Evolutionary conservation across 176 grass and related monocot genomes (phyloP).

Genomic region (Thinopyrum elongatum): DNA sequence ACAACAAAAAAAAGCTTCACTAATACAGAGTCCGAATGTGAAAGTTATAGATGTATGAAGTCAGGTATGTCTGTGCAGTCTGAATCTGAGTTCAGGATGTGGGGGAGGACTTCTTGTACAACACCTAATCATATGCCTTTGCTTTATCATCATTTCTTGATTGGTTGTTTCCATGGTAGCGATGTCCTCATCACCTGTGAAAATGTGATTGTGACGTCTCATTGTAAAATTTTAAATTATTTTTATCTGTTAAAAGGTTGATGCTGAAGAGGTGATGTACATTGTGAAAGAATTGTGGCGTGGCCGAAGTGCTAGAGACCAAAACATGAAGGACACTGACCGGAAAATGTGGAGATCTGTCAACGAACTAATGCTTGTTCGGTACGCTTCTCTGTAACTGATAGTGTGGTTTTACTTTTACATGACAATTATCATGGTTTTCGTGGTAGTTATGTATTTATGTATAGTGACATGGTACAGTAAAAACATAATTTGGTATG

Average conservation of each 20-base stretch:
- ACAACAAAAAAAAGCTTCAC: too few relatives aligned
- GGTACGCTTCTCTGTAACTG: slow-evolving; percentile 42
- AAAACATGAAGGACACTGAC: slow-evolving; percentile 71
- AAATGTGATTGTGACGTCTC: not conserved
- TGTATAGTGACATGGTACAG: not conserved
- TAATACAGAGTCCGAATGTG: too few relatives aligned
- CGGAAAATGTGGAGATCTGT: slow-evolving; percentile 96
- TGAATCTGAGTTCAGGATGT: too few relatives aligned
- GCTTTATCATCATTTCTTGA: too few relatives aligned
- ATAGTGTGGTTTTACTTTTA: not conserved
- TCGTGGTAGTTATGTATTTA: not conserved
- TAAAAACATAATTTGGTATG: not conserved
- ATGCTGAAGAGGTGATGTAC: slow-evolving; percentile 91
- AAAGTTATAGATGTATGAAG: too few relatives aligned
- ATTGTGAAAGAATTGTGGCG: slow-evolving; percentile 93
- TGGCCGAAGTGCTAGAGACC: slow-evolving; percentile 92
- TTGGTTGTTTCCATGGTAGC: too few relatives aligned
- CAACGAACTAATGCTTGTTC: slow-evolving; percentile 90
- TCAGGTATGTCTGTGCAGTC: too few relatives aligned
- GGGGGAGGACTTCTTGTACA: too few relatives aligned
- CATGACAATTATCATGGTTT: slow-evolving; percentile 9
- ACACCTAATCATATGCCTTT: too few relatives aligned
- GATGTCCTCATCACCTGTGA: not conserved
- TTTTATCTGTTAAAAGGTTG: slow-evolving; percentile 60
- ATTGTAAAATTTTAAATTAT: slow-evolving; percentile 9